Conservation (phyloP, 768 basidiomycete genomes). For the Xerocomellus amylosporus region DNA sequence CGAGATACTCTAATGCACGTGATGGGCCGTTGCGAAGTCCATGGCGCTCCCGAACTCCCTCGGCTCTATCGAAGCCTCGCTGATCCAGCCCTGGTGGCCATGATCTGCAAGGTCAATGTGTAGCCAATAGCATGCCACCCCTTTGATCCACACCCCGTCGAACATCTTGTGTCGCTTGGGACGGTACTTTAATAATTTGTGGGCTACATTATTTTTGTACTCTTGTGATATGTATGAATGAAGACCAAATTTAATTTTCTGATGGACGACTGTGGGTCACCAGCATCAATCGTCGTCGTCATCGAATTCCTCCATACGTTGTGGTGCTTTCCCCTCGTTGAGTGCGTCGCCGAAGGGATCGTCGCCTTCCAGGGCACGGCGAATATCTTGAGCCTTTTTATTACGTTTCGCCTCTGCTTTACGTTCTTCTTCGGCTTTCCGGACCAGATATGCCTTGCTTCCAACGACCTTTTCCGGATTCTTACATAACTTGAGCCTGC, state of each 20-base stretch:
- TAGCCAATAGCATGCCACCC: slow-evolving; percentile 48
- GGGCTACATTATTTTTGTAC: slow-evolving; percentile 24
- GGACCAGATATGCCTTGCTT: slow-evolving; percentile 75
- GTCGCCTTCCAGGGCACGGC: slow-evolving; percentile 44
- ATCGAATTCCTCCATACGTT: slow-evolving; percentile 36
- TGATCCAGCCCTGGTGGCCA: slow-evolving; percentile 36
- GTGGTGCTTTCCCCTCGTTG: slow-evolving; percentile 30
- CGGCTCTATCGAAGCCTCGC: slow-evolving; percentile 62
- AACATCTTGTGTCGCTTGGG: slow-evolving; percentile 25
- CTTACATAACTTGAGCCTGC: slow-evolving; percentile 81
- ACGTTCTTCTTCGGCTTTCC: slow-evolving; percentile 68
- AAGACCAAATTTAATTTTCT: neutral
- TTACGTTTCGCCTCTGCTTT: slow-evolving; percentile 66
- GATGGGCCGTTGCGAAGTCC: too few species aligned
- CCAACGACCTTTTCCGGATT: slow-evolving; percentile 95
- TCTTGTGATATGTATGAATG: neutral
- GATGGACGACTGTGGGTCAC: neutral
- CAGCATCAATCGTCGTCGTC: slow-evolving; percentile 44
- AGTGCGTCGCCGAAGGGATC: slow-evolving; percentile 74
- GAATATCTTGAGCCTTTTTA: slow-evolving; percentile 53
- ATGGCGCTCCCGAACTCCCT: neutral
- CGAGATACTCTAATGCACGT: neutral
- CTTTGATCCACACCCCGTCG: slow-evolving; percentile 17
- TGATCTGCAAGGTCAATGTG: slow-evolving; percentile 59
- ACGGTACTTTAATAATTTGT: slow-evolving; percentile 5